phyloP scores from a whole-genome alignment of 139 green algal genomes.

The Tetradesmus lagerheimii region DNA sequence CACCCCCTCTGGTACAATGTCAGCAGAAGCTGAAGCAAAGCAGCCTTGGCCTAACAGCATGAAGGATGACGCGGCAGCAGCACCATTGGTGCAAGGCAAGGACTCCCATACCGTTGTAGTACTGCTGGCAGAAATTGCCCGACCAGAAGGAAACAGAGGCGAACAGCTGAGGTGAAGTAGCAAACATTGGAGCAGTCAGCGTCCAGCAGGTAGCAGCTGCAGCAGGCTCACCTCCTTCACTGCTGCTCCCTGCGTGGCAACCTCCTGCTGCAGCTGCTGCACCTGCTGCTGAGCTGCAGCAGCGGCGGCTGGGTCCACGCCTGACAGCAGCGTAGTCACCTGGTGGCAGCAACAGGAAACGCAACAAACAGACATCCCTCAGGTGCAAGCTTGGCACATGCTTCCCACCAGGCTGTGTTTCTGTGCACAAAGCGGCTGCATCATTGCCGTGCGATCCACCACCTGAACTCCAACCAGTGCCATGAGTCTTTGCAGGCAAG shows the following conservation, averaged over 20 bases:
- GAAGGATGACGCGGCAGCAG: too few species aligned
- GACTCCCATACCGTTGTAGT: too few species aligned
- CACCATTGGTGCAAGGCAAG: too few species aligned
- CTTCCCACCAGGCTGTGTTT: neutral
- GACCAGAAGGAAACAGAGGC: neutral
- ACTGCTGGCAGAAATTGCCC: too few species aligned
- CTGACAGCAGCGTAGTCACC: constrained; percentile 74
- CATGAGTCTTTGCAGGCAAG: too few species aligned
- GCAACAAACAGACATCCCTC: neutral
- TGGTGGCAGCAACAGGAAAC: constrained; percentile 8
- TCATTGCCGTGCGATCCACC: too few species aligned
- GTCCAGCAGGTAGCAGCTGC: neutral
- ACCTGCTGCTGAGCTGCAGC: constrained; percentile 16
- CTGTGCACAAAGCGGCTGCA: too few species aligned
- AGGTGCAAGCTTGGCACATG: neutral
- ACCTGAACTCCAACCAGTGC: too few species aligned
- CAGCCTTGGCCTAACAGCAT: constrained; percentile 39
- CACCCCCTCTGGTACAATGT: constrained; percentile 42
- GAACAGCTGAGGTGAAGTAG: neutral
- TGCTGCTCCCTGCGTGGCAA: constrained; percentile 39
- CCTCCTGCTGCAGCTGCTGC: constrained; percentile 9
- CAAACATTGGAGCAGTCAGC: neutral
- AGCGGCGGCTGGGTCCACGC: constrained; percentile 38
- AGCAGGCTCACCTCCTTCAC: constrained; percentile 50
- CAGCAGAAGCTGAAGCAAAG: neutral